These are phyloP conservation scores for Gautieria morchelliformis DNA, from an alignment of 768 basidiomycete genomes.

Conservation along the genomic window DNA sequence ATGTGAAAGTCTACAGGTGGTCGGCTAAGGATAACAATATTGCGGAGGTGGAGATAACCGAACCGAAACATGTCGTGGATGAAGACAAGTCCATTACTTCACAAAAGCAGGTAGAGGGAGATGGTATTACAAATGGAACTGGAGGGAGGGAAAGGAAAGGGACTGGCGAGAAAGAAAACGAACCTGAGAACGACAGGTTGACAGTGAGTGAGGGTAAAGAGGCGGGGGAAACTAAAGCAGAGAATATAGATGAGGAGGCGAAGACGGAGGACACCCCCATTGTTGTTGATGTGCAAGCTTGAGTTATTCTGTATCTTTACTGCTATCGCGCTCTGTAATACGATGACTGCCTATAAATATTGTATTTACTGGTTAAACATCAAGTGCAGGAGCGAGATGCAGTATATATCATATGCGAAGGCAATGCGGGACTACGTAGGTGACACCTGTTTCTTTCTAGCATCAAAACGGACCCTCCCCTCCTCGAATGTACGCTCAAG, in stretches of 20 bases:
- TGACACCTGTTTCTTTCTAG: constrained; percentile 2
- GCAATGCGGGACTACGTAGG: neutral
- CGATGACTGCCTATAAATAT: neutral
- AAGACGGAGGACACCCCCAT: neutral
- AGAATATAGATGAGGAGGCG: neutral
- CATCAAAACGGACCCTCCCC: constrained; percentile 24
- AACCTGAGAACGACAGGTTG: neutral
- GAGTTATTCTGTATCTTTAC: neutral
- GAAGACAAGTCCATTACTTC: neutral
- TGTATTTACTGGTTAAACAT: neutral
- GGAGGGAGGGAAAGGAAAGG: neutral
- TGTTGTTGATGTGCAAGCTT: neutral
- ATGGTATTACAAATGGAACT: neutral
- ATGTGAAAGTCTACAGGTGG: constrained; percentile 64
- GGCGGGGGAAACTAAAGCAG: neutral
- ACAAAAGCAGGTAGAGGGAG: neutral
- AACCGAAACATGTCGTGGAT: neutral
- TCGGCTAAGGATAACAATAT: neutral
- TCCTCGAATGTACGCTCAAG: constrained; percentile 49
- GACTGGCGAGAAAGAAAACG: neutral
- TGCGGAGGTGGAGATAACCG: neutral
- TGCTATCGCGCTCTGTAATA: neutral
- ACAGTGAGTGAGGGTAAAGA: neutral
- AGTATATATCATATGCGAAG: too few species aligned
- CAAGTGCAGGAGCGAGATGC: neutral